Conservation (phyloP, 768 basidiomycete species). For the Leucocoprinus sp. region DNA sequence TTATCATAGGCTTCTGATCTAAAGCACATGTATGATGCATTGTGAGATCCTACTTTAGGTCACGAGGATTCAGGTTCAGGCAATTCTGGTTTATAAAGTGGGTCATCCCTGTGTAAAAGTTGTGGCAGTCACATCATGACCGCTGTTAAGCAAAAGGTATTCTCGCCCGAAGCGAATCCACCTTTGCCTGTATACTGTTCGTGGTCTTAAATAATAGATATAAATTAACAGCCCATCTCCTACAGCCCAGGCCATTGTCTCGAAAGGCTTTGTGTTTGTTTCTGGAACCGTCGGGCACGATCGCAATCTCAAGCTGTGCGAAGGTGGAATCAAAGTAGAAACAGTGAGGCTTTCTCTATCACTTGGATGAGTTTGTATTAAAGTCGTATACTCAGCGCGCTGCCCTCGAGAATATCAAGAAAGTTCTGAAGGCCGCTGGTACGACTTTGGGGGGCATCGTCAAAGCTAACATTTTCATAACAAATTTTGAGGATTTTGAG, state of each 20-base stretch:
- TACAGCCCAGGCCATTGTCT: conserved; percentile 14
- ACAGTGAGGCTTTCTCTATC: conserved; percentile 7
- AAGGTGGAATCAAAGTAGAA: conserved; percentile 14
- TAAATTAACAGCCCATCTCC: not conserved
- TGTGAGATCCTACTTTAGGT: not conserved
- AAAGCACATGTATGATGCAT: not conserved
- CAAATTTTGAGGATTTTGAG: conserved; percentile 10
- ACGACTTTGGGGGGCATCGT: conserved; percentile 10
- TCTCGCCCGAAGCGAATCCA: conserved; percentile 10
- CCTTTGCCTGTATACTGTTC: conserved; percentile 10
- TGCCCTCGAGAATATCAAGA: conserved; percentile 13
- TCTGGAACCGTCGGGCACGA: conserved; percentile 14
- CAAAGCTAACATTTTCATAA: conserved; percentile 13
- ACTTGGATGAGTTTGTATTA: not conserved
- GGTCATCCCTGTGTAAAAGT: not conserved
- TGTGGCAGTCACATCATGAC: not conserved
- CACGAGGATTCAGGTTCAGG: not conserved
- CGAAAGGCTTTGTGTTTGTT: conserved; percentile 14
- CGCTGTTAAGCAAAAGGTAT: conserved; percentile 6
- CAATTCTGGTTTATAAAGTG: not conserved
- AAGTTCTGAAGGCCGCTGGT: conserved; percentile 13
- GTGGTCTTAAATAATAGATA: not conserved
- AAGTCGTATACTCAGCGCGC: conserved; percentile 10
- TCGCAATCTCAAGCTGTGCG: conserved; percentile 11
- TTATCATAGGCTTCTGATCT: not conserved